Evolutionary conservation across 805 yeast genomes (phyloP).

Genomic region (Torulaspora maleeae): DNA sequence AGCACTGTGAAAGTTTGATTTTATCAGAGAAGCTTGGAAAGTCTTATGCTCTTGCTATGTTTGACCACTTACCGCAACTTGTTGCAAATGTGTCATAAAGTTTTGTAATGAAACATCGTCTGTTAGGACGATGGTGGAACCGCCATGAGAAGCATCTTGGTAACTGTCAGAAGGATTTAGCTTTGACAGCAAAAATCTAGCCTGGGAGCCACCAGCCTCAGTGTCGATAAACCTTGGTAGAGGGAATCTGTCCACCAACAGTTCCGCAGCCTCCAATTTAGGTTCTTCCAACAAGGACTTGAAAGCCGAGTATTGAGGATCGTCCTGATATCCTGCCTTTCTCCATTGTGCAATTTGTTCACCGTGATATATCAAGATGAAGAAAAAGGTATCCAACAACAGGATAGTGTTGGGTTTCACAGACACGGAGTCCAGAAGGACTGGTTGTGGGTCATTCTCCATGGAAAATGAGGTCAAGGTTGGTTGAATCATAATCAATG

Average conservation of each 20-base stretch:
- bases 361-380: conserved; percentile 92
- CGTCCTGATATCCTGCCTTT: conserved; percentile 88
- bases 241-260: conserved; percentile 92
- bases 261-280: conserved; percentile 83
- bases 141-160: conserved; percentile 47
- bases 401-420: conserved; percentile 83
- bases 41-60: conserved; percentile 13
- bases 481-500: conserved; percentile 96
- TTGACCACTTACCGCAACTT: conserved; percentile 67
- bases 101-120: conserved; percentile 95
- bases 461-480: conserved; percentile 82
- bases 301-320: conserved; percentile 83
- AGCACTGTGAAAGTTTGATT: not conserved
- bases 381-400: conserved; percentile 93
- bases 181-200: conserved; percentile 90
- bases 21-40: not conserved
- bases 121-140: conserved; percentile 79
- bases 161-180: conserved; percentile 90
- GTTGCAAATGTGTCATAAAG: conserved; percentile 91
- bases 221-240: conserved; percentile 95
- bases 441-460: conserved; percentile 86
- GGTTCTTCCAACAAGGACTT: conserved; percentile 84
- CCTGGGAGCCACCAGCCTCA: conserved; percentile 98
- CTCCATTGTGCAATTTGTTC: conserved; percentile 95
- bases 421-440: conserved; percentile 87